Conservation (phyloP, 139 green algal species). For the Pseudopediastrum boryanum region DNA sequence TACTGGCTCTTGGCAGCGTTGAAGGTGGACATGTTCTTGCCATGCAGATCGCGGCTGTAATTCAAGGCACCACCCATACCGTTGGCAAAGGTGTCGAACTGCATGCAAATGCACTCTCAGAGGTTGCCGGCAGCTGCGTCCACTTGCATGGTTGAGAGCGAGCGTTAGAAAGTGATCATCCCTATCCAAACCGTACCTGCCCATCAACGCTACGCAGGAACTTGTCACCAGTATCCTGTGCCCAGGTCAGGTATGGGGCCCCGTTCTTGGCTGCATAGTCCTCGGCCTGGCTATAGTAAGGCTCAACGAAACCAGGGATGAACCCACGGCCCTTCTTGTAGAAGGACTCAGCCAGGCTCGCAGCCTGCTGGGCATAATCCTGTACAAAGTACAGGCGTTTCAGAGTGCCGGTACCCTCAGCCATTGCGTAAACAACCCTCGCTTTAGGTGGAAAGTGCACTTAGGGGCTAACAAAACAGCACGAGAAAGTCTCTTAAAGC, state of each 20-base stretch:
- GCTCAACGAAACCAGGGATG: slow-evolving; percentile 25
- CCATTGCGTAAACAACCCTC: no score
- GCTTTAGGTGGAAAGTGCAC: no score
- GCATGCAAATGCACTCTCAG: not conserved
- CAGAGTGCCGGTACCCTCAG: no score
- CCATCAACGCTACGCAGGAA: slow-evolving; percentile 5
- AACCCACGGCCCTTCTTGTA: slow-evolving; percentile 34
- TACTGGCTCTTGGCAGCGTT: slow-evolving; percentile 27
- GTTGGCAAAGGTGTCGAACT: slow-evolving; percentile 8
- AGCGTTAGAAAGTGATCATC: not conserved
- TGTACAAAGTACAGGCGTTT: slow-evolving; percentile 33
- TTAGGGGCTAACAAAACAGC: no score
- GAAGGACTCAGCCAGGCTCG: not conserved
- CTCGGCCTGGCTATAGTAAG: slow-evolving; percentile 14
- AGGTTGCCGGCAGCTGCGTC: not conserved
- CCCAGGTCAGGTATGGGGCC: slow-evolving; percentile 29
- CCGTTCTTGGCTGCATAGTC: slow-evolving; percentile 4
- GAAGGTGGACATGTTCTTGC: slow-evolving; percentile 41
- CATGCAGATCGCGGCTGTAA: slow-evolving; percentile 25
- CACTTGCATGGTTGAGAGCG: no score
- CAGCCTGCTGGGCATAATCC: slow-evolving; percentile 8
- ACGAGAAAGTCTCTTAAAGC: no score
- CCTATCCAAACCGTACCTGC: slow-evolving; percentile 1
- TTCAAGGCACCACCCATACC: not conserved
- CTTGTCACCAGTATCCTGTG: slow-evolving; percentile 22